Conservation (phyloP, 192 early-diverging fungal species). For the Entomortierella parvispora region DNA sequence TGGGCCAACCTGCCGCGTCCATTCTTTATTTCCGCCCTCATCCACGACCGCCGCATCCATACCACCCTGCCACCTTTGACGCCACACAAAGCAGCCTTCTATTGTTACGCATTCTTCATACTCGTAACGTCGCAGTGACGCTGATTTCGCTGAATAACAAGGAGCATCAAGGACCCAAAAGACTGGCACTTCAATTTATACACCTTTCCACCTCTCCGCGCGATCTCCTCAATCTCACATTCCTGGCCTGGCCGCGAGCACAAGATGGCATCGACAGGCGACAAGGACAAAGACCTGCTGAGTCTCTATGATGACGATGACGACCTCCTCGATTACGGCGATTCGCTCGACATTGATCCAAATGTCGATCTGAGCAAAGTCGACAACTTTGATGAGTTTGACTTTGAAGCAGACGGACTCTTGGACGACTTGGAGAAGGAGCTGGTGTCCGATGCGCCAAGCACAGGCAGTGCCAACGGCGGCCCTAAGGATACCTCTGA, state of each 20-base stretch:
- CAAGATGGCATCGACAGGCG: constrained; percentile 9
- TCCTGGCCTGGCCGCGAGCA: not conserved
- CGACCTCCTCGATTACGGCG: constrained; percentile 45
- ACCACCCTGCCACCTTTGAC: too few relatives aligned
- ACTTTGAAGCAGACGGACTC: constrained; percentile 15
- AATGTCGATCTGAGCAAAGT: constrained; percentile 6
- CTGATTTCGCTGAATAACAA: too few relatives aligned
- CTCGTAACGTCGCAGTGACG: too few relatives aligned
- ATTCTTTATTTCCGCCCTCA: too few relatives aligned
- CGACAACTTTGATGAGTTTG: constrained; percentile 28
- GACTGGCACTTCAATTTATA: too few relatives aligned
- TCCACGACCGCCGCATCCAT: too few relatives aligned
- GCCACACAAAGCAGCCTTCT: too few relatives aligned
- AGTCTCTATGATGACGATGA: constrained; percentile 29
- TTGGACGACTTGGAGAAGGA: constrained; percentile 15
- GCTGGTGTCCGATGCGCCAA: not conserved
- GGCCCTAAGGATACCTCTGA: not conserved
- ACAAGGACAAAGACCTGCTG: constrained; percentile 17
- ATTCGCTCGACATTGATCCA: constrained; percentile 33
- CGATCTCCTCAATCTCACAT: too few relatives aligned
- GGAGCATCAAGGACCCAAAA: too few relatives aligned
- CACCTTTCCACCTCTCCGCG: too few relatives aligned
- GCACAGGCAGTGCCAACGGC: not conserved
- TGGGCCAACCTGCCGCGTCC: too few relatives aligned
- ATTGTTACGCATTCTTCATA: too few relatives aligned